These are phyloP conservation scores for Cryphonectria naterciae DNA, from an alignment of 2,329 filamentous ascomycete genomes.

Conservation along the genomic window DNA sequence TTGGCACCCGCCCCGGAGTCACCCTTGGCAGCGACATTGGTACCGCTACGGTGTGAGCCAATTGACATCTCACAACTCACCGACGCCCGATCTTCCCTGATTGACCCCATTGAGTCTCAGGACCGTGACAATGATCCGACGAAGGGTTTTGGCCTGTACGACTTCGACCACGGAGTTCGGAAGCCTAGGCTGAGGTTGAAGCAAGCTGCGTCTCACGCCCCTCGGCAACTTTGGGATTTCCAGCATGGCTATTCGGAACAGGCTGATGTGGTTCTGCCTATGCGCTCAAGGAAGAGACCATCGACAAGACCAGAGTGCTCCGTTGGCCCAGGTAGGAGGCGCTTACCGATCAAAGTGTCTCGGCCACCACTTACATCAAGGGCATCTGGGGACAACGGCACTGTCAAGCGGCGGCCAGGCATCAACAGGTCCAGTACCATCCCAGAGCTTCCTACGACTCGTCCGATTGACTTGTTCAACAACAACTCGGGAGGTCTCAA, in stretches of 20 bases:
- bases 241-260: neutral
- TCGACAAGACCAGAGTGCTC: constrained; percentile 22
- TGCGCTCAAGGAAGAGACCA: neutral
- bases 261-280: neutral
- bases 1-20: constrained; percentile 21
- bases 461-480: constrained; percentile 27
- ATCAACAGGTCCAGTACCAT: constrained; percentile 27
- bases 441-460: constrained; percentile 17
- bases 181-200: constrained; percentile 28
- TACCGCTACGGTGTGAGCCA: constrained; percentile 23
- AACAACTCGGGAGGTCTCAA: constrained; percentile 8
- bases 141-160: constrained; percentile 20
- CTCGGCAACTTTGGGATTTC: neutral
- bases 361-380: constrained; percentile 13
- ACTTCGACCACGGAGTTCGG: constrained; percentile 20
- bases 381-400: constrained; percentile 21
- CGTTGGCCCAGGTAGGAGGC: constrained; percentile 21
- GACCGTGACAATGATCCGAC: constrained; percentile 6
- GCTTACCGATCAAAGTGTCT: constrained; percentile 25
- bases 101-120: constrained; percentile 4
- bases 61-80: constrained; percentile 27
- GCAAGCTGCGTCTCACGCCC: constrained; percentile 16
- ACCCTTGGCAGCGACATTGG: constrained; percentile 17
- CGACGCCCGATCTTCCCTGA: constrained; percentile 25
- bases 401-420: constrained; percentile 27